These are phyloP conservation scores for Ophiostoma perfectum DNA, from an alignment of 2,329 filamentous ascomycete genomes.

Conservation along the genomic window DNA sequence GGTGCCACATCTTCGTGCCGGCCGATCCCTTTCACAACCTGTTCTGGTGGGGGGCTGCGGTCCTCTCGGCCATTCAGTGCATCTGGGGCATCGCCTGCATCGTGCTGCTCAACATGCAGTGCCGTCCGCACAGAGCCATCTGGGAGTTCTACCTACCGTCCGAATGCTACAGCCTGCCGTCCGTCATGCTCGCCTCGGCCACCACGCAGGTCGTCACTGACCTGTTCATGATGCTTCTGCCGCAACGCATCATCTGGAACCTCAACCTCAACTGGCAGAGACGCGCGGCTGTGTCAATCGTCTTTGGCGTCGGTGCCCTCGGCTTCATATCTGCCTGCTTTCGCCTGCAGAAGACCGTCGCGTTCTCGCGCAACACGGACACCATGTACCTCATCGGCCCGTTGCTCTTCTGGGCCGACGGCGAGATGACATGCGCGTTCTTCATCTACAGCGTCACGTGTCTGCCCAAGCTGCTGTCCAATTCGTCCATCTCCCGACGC, in stretches of 20 bases:
- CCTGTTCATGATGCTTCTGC: not conserved
- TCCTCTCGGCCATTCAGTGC: not conserved
- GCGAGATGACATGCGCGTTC: not conserved
- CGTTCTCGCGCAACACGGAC: not conserved
- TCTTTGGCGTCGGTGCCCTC: not conserved
- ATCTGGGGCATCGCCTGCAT: not conserved
- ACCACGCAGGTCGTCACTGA: not conserved
- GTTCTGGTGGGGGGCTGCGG: not conserved
- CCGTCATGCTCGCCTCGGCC: not conserved
- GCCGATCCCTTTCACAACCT: not conserved
- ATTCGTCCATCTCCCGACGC: not conserved
- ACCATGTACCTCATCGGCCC: not conserved
- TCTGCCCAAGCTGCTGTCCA: not conserved
- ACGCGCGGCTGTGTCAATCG: not conserved
- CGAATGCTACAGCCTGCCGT: not conserved
- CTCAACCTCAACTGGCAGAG: constrained; percentile 3
- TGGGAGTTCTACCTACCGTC: not conserved
- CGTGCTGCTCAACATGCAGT: constrained; percentile 2
- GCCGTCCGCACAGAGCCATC: constrained; percentile 1
- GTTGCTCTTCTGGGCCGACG: constrained; percentile 1
- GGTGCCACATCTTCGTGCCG: constrained; percentile 5
- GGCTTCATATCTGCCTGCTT: not conserved
- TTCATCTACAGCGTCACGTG: constrained; percentile 1
- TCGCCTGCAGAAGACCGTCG: not conserved
- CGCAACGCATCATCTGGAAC: constrained; percentile 1